A percentile compares a stretch with the other conserved stretches of the same genome.
These are phyloP conservation scores for Discostella pseudostelligera DNA, from an alignment of 108 stramenopile species.

Conservation along the genomic window DNA sequence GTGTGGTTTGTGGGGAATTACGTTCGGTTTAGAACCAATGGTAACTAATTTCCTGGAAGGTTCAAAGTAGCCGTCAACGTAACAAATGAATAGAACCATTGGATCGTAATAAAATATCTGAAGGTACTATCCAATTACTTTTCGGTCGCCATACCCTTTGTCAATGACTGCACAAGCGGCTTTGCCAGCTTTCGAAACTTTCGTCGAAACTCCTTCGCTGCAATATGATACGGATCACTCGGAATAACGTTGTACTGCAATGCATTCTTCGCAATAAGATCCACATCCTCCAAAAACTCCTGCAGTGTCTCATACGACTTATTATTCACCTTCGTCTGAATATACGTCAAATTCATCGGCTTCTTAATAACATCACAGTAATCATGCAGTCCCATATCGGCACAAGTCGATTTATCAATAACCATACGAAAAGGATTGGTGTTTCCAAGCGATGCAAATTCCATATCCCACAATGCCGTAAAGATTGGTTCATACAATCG, in stretches of 20 bases:
- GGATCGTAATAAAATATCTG: background rate
- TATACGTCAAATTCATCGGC: conserved; percentile 74
- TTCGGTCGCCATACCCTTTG: conserved; percentile 22
- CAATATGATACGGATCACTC: conserved; percentile 70
- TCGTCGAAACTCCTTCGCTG: conserved; percentile 70
- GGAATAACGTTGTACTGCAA: conserved; percentile 69
- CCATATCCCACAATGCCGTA: conserved; percentile 74
- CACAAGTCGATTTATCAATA: conserved; percentile 71
- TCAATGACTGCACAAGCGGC: conserved; percentile 40
- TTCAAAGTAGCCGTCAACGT: background rate
- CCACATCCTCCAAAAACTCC: conserved; percentile 75
- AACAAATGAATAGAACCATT: background rate
- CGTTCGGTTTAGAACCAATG: conserved; percentile 51
- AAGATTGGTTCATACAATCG: conserved; percentile 68
- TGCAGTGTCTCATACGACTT: conserved; percentile 58
- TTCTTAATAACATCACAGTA: conserved; percentile 77
- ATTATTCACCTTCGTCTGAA: conserved; percentile 68
- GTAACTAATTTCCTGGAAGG: conserved; percentile 12
- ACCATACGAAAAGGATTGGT: conserved; percentile 85
- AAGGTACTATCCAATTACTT: background rate
- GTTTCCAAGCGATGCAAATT: conserved; percentile 60
- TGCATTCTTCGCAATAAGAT: conserved; percentile 74
- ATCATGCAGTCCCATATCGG: conserved; percentile 70
- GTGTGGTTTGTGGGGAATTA: conserved; percentile 64
- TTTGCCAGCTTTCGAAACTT: conserved; percentile 65